Base-by-base conservation (phyloP, 495 filamentous ascomycete genomes). In the Neurospora tetrasperma region DNA sequence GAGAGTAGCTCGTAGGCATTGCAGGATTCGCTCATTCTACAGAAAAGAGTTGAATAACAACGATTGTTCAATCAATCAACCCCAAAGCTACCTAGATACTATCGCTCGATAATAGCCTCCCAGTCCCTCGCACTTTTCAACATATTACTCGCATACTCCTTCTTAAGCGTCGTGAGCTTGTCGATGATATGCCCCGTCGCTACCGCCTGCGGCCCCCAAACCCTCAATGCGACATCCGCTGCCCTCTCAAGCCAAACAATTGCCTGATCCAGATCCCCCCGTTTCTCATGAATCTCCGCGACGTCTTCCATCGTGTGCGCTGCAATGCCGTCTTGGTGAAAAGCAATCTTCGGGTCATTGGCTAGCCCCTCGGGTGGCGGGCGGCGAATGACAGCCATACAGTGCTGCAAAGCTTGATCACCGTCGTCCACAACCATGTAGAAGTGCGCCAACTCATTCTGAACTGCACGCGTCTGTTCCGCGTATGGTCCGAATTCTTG, bases 231-330 rank as follows among this genome's bases (percentile, higher is more conserved):
- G 42, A 80, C 76, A 27, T 74, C 69, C 14, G 76, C 75, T 3
- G 79, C 79, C 11, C 76, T 74, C 59, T 80, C 78, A 23, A 80
- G 44, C 78, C 79, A 80, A 38, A 71, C 69, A 14, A 80, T 75
- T 20, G 75, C 74, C 46, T 75, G 73, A 20, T 76, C 76, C 27
- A 80, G 6, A 16, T 79, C 78, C 3, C 79, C 79, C 20, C 73
- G 75, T 11, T 75, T 76, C 70, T 80, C 78, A 27, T 79, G 69
- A 18, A 79, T 80, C 72, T 80, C 78, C 4, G 79, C 78, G 74
- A 80, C 78, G 68, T 80, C 78, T 42, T 80, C 79, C 78, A 80
- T 80, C 11, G 78, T 73, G 70, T 78, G 78, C 7, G 78, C 79
- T 9, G 79, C 76, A 9, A 79, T 80, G 23, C 75, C 78, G 42